Evolutionary conservation across 2,329 filamentous ascomycete genomes (phyloP), one percentile per base, ranked within the genome.

Genomic region (Niveomyces coronatus): DNA sequence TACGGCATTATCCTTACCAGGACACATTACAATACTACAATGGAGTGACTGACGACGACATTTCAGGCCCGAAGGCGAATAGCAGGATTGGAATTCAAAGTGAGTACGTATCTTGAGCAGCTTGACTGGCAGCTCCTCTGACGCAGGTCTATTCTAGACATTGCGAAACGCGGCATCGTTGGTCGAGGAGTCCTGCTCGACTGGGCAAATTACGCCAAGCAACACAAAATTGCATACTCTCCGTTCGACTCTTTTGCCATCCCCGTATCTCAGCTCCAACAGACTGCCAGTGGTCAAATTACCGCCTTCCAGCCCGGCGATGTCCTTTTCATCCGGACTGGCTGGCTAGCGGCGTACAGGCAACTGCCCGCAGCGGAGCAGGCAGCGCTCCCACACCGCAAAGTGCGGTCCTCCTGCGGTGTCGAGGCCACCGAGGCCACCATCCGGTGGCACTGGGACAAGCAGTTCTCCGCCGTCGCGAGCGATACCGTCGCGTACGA

Each of bases 21-120:
- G 16, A 19, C 3, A 40, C 30, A 9, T 31, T 40, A 10, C 37
- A 35, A n/a, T 40, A 40, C 22, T 40, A 40, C 11, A 40, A 40
- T 4, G 37, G 37, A 3, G 31, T 34, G 3, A 28, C 31, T 7
- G 30, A 40, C 20, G 31, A 29, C 23, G 14, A 29, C 1, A 35
- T 34, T 15, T 40, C 31, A 3, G 37, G 31, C 9, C 24, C 17
- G 11, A 22, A 28, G 10, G 24, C 37, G 0, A 35, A 35, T 8
- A 6, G 0, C 10, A 40, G 34, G n/a, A 35, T 40, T 2, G 37
- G 37, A 19, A 8, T 40, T 5, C 37, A 40, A 19, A 40, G 37
- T 40, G 23, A 24, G n/a, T 14, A 35, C 34, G 5, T 24, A 13
- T n/a, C 23, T 24, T 13, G 13, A 24, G 23, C 23, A 24, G 8